Percentiles rank a stretch among this genome's conserved stretches.
phyloP scores from a whole-genome alignment of 116 monocot species.

The Posidonia oceanica region DNA sequence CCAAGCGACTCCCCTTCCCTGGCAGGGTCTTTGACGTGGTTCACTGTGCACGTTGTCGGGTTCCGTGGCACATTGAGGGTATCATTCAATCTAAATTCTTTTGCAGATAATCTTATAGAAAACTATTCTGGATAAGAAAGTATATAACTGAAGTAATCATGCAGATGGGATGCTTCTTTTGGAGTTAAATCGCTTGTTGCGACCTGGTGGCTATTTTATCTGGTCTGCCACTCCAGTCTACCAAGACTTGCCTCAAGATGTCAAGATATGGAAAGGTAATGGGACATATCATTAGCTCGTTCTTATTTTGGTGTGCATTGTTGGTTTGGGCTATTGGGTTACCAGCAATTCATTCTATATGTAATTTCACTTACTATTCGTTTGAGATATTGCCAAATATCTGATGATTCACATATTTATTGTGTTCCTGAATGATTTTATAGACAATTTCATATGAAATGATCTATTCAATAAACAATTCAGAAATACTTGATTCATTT shows the following conservation, averaged over 20 bases:
- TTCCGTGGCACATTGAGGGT: conserved; percentile 95
- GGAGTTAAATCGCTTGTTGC: conserved; percentile 76
- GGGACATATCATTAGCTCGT: neutral
- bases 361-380: too few species aligned
- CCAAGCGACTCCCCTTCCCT: conserved; percentile 79
- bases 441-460: too few species aligned
- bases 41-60: conserved; percentile 96
- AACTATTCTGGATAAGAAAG: neutral
- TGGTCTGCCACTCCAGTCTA: conserved; percentile 98
- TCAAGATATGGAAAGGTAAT: conserved; percentile 76
- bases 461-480: too few species aligned
- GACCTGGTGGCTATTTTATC: conserved; percentile 87
- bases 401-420: too few species aligned
- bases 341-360: too few species aligned
- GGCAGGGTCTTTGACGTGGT: conserved; percentile 72
- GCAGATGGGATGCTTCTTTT: conserved; percentile 36
- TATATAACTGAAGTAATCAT: neutral
- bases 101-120: neutral
- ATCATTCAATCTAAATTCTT: neutral
- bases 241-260: conserved; percentile 53
- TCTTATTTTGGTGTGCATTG: neutral
- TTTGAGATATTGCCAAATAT: too few species aligned
- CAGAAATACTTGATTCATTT: too few species aligned
- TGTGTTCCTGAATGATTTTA: too few species aligned
- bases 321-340: too few species aligned